Percentiles rank a stretch among this genome's conserved stretches.
Evolutionary conservation across 2,329 filamentous ascomycete species (phyloP).

Genomic region (Cordyceps cicadae): DNA sequence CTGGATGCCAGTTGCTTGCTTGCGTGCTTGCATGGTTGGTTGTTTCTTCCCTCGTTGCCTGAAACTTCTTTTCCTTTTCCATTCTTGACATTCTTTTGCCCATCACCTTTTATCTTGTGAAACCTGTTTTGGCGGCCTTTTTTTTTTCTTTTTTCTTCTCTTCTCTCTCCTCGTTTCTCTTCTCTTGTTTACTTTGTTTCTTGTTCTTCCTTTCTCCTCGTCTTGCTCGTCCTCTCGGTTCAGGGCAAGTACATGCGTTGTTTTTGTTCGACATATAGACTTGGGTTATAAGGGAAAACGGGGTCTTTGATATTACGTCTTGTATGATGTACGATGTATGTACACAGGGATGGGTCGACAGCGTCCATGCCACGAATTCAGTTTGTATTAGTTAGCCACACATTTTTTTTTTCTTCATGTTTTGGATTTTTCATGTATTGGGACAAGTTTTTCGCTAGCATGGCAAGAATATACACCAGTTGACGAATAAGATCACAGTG

Average conservation of each 20-base stretch:
- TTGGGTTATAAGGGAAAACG: not conserved
- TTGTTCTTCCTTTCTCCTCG: not conserved
- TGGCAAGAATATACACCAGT: not conserved
- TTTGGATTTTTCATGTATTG: not conserved
- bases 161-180: not conserved
- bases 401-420: no score
- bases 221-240: not conserved
- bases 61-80: not conserved
- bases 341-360: not conserved
- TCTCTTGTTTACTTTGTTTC: not conserved
- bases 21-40: not conserved
- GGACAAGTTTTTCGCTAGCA: not conserved
- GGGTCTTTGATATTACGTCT: conserved; percentile 11
- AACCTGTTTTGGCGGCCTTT: not conserved
- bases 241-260: not conserved
- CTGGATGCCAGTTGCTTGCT: not conserved
- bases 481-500: not conserved
- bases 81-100: conserved; percentile 1
- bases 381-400: not conserved
- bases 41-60: not conserved
- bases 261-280: conserved; percentile 5
- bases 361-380: not conserved
- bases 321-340: conserved; percentile 7
- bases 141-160: not conserved
- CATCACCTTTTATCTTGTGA: not conserved